Evolutionary conservation across 1,139 yeast genomes (phyloP), one percentile per base, ranked within the genome.

Genomic region (Meyerozyma sp.): DNA sequence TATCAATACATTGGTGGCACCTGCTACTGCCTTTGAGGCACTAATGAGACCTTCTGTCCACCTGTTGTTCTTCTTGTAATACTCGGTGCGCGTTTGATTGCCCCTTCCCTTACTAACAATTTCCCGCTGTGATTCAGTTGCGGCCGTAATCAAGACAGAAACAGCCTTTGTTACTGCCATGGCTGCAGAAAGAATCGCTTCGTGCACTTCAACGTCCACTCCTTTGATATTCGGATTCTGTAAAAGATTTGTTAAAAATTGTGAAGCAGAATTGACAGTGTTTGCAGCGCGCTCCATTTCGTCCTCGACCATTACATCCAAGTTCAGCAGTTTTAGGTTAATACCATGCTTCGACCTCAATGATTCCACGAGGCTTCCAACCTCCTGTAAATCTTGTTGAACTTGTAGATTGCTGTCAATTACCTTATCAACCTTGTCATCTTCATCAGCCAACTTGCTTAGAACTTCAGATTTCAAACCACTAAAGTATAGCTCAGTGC

Each of bases 1-100:
- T 47, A 89, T 89, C 53, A 89, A 74, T 27, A 84, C 72, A 54
- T 84, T 85, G 3, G 96, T 89, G 0, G 96, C 81, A 3, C 82
- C 82, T 4, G 95, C 96, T 40, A 90, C 95, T 0, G 94, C 85
- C 55, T 86, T 84, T 2, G 96, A 89, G 11, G 96, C 96, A 50
- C 95, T 86, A 36, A 90, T 82, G 45, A 89, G 79, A 32, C 97
- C 97, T 63, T 90, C 96, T 0, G 96, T 88, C 97, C 97, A 89
- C 57, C 95, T 76, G 60, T 83, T 89, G 61, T 90, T 88, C 64
- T 87, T 88, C 61, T 84, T 87, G 66, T 90, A 90, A 59, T 84
- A 90, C 36, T 87, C 89, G 4, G 89, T 81, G 46, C 81, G 73
- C 2, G 89, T 72, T 44, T 77, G 81, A 1, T 79, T 62, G 5